Base-by-base conservation (phyloP, 1,284 basidiomycete genomes). In the Stereum hirsutum region DNA sequence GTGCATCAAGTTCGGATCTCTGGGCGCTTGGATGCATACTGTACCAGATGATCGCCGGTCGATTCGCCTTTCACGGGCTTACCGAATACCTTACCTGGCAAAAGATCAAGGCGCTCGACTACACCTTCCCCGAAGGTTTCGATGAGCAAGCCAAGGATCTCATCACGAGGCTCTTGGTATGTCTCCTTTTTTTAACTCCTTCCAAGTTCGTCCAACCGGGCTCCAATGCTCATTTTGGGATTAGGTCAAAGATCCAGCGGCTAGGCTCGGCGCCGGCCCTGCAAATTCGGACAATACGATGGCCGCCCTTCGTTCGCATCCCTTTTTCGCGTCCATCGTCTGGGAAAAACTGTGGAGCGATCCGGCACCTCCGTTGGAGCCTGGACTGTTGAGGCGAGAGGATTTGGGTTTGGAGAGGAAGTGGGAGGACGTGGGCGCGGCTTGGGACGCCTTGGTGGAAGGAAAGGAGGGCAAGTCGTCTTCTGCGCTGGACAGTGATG, bases 11-110 rank as follows among this genome's bases (percentile, higher is more conserved):
- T 46, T 89, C 90, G 38, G 95, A 99, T 63, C 75, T 96, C n/a
- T 99, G 96, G 96, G 90, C 94, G 14, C 69, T 98, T 14, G 96
- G 94, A 1, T 98, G 95, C 63, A 90, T 98, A 43, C 66, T 99
- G 27, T 98, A 88, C 65, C 95, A 98, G 62, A 94, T 98, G 83
- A 86, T 98, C 28, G 87, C 92, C 46, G 93, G 93, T 31, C 78
- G 76, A 44, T 92, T 93, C 46, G 89, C 94, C 3, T 99, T 99
- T 64, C 80, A 86, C 47, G 85, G 84, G 25, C 71, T 92, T 11
- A 83, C 85, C 1, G 88, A 94, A 44, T 91, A 93, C 50, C 75
- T 88, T 39, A 88, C 80, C 20, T 84, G 81, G 76, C 78, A 87
- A 54, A 84, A 85, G 61, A 81, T 89, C 59, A 87, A 86, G 60